Evolutionary conservation across 1,284 basidiomycete genomes (phyloP).

Genomic region (Trametes hirsuta): DNA sequence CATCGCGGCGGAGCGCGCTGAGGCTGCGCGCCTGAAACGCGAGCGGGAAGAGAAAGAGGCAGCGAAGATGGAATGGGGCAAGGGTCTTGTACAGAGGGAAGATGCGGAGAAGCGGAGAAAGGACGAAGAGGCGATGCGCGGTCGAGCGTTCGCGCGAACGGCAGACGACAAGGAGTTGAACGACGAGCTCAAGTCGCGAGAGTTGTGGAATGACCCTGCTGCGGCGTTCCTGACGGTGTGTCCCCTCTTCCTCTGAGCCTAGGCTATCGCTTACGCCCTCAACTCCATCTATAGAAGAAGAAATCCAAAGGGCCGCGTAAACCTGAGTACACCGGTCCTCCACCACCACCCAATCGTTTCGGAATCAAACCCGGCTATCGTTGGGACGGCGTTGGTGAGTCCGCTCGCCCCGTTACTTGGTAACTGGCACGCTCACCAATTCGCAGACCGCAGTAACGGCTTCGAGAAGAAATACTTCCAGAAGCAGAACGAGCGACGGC

Average conservation of each 20-base stretch:
- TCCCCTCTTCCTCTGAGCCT: constrained; percentile 15
- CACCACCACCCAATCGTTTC: constrained; percentile 93
- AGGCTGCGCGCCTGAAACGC: constrained; percentile 77
- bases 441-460: constrained; percentile 85
- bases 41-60: constrained; percentile 84
- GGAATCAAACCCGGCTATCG: constrained; percentile 93
- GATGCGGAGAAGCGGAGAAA: constrained; percentile 66
- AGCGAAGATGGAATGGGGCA: constrained; percentile 95
- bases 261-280: not conserved
- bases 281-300: constrained; percentile 57
- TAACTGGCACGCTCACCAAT: not conserved
- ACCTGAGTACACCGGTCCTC: constrained; percentile 87
- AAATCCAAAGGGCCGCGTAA: constrained; percentile 71
- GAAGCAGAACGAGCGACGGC: constrained; percentile 72
- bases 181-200: constrained; percentile 75
- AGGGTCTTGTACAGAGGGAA: constrained; percentile 87
- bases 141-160: constrained; percentile 72
- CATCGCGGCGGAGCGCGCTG: constrained; percentile 80
- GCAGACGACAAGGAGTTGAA: constrained; percentile 89
- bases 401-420: not conserved
- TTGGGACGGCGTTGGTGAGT: constrained; percentile 95
- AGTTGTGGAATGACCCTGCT: constrained; percentile 95
- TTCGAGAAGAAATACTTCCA: constrained; percentile 95
- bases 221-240: constrained; percentile 89
- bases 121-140: constrained; percentile 71